Base-by-base conservation (phyloP, 2,329 filamentous ascomycete genomes). In the Sarocladium kiliense region DNA sequence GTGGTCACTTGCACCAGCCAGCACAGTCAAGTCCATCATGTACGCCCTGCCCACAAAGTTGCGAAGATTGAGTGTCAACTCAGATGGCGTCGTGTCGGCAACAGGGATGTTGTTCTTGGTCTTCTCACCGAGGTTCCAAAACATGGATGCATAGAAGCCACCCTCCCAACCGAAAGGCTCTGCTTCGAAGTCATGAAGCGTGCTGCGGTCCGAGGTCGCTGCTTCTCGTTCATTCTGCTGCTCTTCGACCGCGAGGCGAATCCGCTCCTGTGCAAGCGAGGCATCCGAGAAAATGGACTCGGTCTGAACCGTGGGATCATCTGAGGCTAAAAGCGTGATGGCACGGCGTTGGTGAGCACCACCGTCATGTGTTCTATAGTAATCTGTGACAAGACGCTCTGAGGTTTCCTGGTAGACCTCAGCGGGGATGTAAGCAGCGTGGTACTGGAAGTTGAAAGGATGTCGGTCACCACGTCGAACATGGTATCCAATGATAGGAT, bases 121-220 rank as follows among this genome's bases (percentile, higher is more conserved):
- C 68, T 76, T 56, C 59, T 69, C 45, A 3, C 88, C 91, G 1
- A 95, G 75, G 53, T 85, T 87, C 83, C 88, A 92, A 70, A 95
- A 95, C 71, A 94, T 86, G 63, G 84, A 81, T 14, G 81, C 80
- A 70, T 88, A 95, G 75, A 95, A 96, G 1, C 91, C 91, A 18
- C 91, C 90, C 67, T 95, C 90, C 90, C 90, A 95, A 27, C 90
- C 91, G 39, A 89, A 85, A 1, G 85, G 81, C 65, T 91, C 86
- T 57, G 91, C 88, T 34, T 88, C 79, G 66, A 88, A 89, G 62
- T 81, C 82, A 60, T 79, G 78, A 65, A 87, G 82, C 6, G 79
- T 73, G 11, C 73, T 71, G 23, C 71, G 32, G 23, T 23, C 18
- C n/a, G 45, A 21, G 10, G 7, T 16, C 3, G 25, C 7, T 5